Evolutionary conservation across 345 rosid genomes (phyloP).

Genomic region (Lumnitzera racemosa): DNA sequence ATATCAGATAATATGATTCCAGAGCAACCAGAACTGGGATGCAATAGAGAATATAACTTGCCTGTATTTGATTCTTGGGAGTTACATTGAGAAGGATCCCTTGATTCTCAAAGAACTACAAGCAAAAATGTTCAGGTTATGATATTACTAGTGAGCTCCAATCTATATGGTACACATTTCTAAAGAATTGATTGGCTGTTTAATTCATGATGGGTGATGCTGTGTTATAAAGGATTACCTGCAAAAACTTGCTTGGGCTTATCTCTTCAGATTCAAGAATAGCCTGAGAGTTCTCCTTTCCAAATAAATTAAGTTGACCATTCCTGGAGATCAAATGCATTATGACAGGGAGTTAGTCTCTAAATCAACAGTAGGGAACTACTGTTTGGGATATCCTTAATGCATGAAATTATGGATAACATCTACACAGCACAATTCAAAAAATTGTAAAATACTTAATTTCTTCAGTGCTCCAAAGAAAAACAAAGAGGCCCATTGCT

Average conservation of each 20-base stretch:
- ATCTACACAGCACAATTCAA: no score
- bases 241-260: constrained; percentile 58
- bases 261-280: constrained; percentile 55
- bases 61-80: constrained; percentile 67
- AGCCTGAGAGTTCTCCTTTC: constrained; percentile 63
- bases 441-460: no score
- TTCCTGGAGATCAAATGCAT: constrained; percentile 35
- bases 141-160: neutral
- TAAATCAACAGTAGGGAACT: neutral
- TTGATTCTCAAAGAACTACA: constrained; percentile 66
- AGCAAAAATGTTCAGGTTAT: constrained; percentile 2
- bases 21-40: neutral
- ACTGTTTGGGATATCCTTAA: neutral
- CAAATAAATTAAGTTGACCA: constrained; percentile 78
- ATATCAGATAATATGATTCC: neutral
- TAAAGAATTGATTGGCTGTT: neutral
- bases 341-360: neutral
- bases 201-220: no score
- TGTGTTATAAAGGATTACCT: constrained; percentile 32
- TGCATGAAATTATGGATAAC: neutral
- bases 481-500: no score
- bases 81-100: constrained; percentile 73
- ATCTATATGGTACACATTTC: neutral
- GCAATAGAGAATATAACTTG: constrained; percentile 19
- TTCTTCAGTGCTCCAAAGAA: no score